Conservation (phyloP, 169 alveolate genomes). For the Plasmodium gonderi region DNA sequence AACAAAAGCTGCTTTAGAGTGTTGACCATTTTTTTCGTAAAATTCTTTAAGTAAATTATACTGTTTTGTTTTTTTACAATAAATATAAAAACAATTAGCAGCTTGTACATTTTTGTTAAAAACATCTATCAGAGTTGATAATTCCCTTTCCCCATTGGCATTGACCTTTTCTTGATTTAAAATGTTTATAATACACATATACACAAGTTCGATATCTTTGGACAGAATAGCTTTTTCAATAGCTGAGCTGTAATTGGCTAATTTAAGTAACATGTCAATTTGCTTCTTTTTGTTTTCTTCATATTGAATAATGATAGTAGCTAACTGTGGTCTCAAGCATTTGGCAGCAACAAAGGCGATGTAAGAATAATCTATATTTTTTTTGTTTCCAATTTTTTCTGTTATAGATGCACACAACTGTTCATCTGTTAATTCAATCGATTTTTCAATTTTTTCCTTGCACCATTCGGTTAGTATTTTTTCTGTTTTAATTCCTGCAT, state of each 20-base stretch:
- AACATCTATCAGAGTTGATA: slow-evolving; percentile 39
- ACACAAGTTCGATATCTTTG: slow-evolving; percentile 81
- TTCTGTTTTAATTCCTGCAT: slow-evolving; percentile 78
- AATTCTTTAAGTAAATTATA: slow-evolving; percentile 41
- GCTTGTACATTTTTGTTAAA: slow-evolving; percentile 38
- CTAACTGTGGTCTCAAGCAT: slow-evolving; percentile 78
- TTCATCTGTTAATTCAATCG: slow-evolving; percentile 82
- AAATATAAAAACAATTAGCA: slow-evolving; percentile 28
- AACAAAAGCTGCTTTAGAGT: slow-evolving; percentile 61
- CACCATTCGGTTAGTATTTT: slow-evolving; percentile 83
- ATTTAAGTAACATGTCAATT: slow-evolving; percentile 79
- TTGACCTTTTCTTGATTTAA: slow-evolving; percentile 58
- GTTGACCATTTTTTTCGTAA: slow-evolving; percentile 74
- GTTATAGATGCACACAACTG: slow-evolving; percentile 76
- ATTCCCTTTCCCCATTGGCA: slow-evolving; percentile 58
- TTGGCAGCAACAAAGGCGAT: slow-evolving; percentile 81
- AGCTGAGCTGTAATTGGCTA: slow-evolving; percentile 78
- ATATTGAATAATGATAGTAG: slow-evolving; percentile 77
- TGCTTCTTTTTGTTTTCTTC: slow-evolving; percentile 78
- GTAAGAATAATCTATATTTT: slow-evolving; percentile 49
- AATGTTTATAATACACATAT: slow-evolving; percentile 77
- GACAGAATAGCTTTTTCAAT: slow-evolving; percentile 78
- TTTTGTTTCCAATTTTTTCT: slow-evolving; percentile 26
- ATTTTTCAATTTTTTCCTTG: slow-evolving; percentile 78
- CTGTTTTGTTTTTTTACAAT: slow-evolving; percentile 32